A percentile compares a stretch with the other conserved stretches of the same genome.
Conservation (phyloP, 495 filamentous ascomycete genomes). For the Lepidopterella palustris region DNA sequence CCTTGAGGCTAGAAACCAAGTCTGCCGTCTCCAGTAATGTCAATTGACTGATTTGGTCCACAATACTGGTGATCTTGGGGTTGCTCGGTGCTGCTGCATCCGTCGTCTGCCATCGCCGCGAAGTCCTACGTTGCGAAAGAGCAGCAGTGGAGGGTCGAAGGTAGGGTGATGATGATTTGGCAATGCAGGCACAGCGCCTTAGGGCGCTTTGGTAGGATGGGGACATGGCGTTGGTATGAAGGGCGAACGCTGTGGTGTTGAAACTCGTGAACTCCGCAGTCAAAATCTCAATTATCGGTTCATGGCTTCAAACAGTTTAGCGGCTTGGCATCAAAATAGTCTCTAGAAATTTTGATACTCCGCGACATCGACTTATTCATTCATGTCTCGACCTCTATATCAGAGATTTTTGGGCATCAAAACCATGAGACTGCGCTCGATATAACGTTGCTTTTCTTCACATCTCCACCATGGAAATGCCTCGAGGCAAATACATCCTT, state of each 20-base stretch:
- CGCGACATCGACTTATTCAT: not conserved
- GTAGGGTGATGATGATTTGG: conserved; percentile 15
- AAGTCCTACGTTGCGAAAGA: conserved; percentile 23
- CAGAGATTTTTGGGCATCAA: conserved; percentile 6
- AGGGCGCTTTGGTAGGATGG: conserved; percentile 52
- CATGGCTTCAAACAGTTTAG: conserved; percentile 24
- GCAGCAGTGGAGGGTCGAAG: conserved; percentile 18
- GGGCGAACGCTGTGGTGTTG: not conserved
- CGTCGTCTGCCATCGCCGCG: conserved; percentile 66
- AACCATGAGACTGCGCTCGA: conserved; percentile 25
- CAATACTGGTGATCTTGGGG: conserved; percentile 86
- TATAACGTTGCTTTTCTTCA: not conserved
- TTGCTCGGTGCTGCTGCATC: conserved; percentile 54
- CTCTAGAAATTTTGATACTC: conserved; percentile 17
- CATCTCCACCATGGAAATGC: conserved; percentile 48
- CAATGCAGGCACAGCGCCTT: conserved; percentile 49
- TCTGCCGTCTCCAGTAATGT: conserved; percentile 96
- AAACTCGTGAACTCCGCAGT: not conserved
- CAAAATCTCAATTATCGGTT: conserved; percentile 9
- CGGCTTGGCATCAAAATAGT: conserved; percentile 25
- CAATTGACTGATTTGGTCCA: conserved; percentile 97
- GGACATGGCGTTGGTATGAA: conserved; percentile 45
- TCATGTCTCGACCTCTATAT: conserved; percentile 5
- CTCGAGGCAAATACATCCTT: conserved; percentile 31
- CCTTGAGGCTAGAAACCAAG: conserved; percentile 88